Percentiles rank a stretch among this genome's conserved stretches.
Evolutionary conservation across 345 rosid species (phyloP).

Genomic region (Eucalyptus cladocalyx): DNA sequence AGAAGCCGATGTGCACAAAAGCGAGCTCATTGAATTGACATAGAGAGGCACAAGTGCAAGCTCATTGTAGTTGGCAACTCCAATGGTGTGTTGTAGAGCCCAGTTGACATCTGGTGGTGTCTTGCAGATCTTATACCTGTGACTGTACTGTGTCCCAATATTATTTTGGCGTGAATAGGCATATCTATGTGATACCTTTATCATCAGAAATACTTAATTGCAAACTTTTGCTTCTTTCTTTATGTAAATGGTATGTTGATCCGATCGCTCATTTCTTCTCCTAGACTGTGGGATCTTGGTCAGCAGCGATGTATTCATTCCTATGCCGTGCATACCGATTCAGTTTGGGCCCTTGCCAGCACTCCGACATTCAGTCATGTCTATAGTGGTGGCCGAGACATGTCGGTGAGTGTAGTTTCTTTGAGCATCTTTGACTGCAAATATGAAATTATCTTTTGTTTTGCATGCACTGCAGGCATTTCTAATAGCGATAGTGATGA

Average conservation of each 20-base stretch:
- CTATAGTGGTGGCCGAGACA: slow-evolving; percentile 99
- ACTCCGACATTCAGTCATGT: slow-evolving; percentile 89
- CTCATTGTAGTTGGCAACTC: not conserved
- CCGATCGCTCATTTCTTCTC: slow-evolving; percentile 6
- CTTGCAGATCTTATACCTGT: not conserved
- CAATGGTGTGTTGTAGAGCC: not conserved
- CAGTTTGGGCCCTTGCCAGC: slow-evolving; percentile 99
- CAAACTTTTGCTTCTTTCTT: not conserved
- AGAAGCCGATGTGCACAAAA: not conserved
- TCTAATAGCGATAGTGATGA: not conserved
- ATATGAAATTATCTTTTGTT: not conserved
- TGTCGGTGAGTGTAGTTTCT: slow-evolving; percentile 51
- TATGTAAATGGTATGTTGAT: not conserved
- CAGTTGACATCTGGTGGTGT: not conserved
- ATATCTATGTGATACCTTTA: not conserved
- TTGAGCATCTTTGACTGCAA: not conserved
- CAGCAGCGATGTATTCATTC: slow-evolving; percentile 99
- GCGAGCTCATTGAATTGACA: not conserved
- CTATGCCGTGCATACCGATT: slow-evolving; percentile 99
- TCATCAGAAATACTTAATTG: not conserved
- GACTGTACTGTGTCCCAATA: not conserved
- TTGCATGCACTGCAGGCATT: not conserved
- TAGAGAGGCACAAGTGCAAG: not conserved
- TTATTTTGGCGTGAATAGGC: not conserved
- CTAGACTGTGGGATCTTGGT: slow-evolving; percentile 98